Conservation (phyloP, 2,329 filamentous ascomycete species). For the Neurospora sp. region DNA sequence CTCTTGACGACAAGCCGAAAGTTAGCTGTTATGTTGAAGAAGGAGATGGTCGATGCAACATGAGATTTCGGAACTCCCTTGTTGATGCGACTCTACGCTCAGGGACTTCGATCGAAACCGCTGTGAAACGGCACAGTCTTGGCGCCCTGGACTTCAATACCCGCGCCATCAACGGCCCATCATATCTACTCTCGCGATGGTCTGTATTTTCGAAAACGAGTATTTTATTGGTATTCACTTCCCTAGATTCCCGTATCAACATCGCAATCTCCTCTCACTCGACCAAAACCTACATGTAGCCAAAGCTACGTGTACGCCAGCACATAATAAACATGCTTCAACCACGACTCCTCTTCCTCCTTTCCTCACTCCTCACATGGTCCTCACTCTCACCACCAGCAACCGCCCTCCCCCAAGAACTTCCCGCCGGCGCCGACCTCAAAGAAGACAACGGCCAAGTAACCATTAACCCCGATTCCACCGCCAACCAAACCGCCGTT, state of each 20-base stretch:
- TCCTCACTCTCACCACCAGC: neutral
- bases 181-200: neutral
- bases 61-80: neutral
- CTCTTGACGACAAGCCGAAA: too few species aligned
- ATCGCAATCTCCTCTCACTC: too few species aligned
- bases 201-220: neutral
- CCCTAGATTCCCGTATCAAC: too few species aligned
- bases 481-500: constrained; percentile 19
- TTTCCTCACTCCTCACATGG: neutral
- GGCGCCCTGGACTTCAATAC: neutral
- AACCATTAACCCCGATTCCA: constrained; percentile 31
- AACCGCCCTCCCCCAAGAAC: constrained; percentile 1
- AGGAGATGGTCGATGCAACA: neutral
- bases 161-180: neutral
- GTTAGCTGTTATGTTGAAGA: too few species aligned
- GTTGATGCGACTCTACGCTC: neutral
- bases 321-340: neutral
- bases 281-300: too few species aligned
- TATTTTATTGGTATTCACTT: too few species aligned
- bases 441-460: constrained; percentile 21
- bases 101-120: neutral
- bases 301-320: too few species aligned
- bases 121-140: neutral
- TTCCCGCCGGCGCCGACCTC: constrained; percentile 11
- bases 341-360: neutral